These are phyloP conservation scores for Dactylis glomerata DNA, from an alignment of 176 grass and related monocot genomes.

Conservation along the genomic window DNA sequence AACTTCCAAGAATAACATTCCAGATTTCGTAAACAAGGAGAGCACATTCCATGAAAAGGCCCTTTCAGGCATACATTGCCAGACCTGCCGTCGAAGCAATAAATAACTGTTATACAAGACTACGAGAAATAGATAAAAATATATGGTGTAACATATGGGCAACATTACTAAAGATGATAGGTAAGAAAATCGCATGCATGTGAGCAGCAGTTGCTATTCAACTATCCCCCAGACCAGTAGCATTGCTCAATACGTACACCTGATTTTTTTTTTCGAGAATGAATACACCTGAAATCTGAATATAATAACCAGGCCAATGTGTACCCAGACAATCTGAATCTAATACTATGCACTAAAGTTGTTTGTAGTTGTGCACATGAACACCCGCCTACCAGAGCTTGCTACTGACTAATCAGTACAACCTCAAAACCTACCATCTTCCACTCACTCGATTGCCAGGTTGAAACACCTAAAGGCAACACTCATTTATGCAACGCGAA, in stretches of 20 bases:
- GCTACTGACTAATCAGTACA: background rate
- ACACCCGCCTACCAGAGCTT: background rate
- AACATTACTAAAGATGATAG: background rate
- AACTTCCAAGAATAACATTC: constrained; percentile 92
- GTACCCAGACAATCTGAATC: background rate
- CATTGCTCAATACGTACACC: background rate
- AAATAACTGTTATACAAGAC: background rate
- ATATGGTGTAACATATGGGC: background rate
- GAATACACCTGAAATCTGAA: background rate
- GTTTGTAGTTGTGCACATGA: background rate
- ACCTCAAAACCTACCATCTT: background rate
- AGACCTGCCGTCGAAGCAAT: constrained; percentile 49
- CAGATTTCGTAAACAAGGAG: constrained; percentile 79
- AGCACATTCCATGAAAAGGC: constrained; percentile 87
- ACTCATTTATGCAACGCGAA: background rate
- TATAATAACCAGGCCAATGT: background rate
- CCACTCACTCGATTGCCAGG: background rate
- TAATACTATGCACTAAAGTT: background rate
- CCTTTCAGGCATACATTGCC: constrained; percentile 77
- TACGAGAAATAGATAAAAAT: constrained; percentile 10
- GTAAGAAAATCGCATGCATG: background rate
- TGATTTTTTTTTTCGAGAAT: too few relatives aligned
- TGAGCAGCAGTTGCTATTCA: background rate
- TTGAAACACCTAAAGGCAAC: constrained; percentile 11
- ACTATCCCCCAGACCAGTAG: background rate